Percentiles rank a stretch among this genome's conserved stretches.
Conservation (phyloP, 345 rosid species). For the Kernera saxatilis region DNA sequence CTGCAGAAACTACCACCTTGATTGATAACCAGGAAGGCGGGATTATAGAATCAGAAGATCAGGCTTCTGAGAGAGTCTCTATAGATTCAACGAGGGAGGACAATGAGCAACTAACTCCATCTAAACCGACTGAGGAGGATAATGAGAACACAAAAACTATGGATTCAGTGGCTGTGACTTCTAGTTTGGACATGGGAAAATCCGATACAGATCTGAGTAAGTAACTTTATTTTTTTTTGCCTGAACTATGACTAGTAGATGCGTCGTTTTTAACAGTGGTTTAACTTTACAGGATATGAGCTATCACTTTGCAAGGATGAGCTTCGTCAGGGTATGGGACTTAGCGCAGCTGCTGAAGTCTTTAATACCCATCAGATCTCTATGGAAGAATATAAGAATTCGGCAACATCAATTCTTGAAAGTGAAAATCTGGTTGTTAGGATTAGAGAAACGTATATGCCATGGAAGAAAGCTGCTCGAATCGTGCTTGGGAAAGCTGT, state of each 20-base stretch:
- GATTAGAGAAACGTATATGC: slow-evolving; percentile 51
- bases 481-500: slow-evolving; percentile 66
- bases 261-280: slow-evolving; percentile 7
- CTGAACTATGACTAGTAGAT: slow-evolving; percentile 16
- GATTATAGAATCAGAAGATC: slow-evolving; percentile 32
- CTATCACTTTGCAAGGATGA: slow-evolving; percentile 81
- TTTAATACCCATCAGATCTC: slow-evolving; percentile 61
- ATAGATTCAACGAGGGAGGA: slow-evolving; percentile 26
- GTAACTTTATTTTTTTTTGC: slow-evolving; percentile 15
- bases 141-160: slow-evolving; percentile 26
- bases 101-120: slow-evolving; percentile 29
- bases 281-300: slow-evolving; percentile 56
- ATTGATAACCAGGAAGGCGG: slow-evolving; percentile 31
- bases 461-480: slow-evolving; percentile 84
- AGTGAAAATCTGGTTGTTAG: slow-evolving; percentile 66
- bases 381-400: slow-evolving; percentile 54
- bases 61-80: slow-evolving; percentile 16
- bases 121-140: slow-evolving; percentile 26
- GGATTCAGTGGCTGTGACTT: slow-evolving; percentile 32
- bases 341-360: slow-evolving; percentile 63
- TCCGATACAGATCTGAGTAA: slow-evolving; percentile 36
- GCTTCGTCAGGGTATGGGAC: slow-evolving; percentile 71
- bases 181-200: slow-evolving; percentile 22
- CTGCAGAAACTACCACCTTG: slow-evolving; percentile 32
- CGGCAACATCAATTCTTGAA: slow-evolving; percentile 49